A percentile compares a stretch with the other conserved stretches of the same genome.
Conservation (phyloP, 192 early-diverging fungal genomes). For the Backusella psychrophila region DNA sequence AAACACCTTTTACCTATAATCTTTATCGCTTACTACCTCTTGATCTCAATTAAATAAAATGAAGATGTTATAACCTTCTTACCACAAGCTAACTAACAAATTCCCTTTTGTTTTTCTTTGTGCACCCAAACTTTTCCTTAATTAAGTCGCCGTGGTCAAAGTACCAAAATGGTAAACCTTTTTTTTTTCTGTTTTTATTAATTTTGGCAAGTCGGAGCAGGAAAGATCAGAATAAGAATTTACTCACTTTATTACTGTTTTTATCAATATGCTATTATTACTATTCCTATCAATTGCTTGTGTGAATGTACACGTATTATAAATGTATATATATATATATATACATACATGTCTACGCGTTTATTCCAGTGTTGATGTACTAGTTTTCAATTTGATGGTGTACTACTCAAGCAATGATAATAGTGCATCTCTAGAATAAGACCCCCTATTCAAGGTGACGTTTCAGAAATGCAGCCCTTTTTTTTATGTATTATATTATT, state of each 20-base stretch:
- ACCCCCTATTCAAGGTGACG: background rate
- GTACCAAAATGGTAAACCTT: background rate
- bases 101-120: background rate
- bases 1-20: background rate
- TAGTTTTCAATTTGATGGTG: background rate
- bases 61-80: background rate
- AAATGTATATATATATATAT: no score
- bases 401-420: background rate
- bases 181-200: background rate
- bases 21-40: background rate
- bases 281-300: background rate
- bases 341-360: no score
- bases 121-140: background rate
- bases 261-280: background rate
- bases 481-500: background rate
- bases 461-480: background rate
- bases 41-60: background rate
- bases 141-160: background rate
- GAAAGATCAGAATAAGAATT: background rate
- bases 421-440: background rate
- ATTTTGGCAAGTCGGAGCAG: background rate
- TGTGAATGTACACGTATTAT: no score
- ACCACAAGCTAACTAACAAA: background rate
- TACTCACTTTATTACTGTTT: background rate
- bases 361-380: no score